Evolutionary conservation across 345 rosid genomes (phyloP), one percentile per base, ranked within the genome.

Genomic region (Lenwebbia sp.): DNA sequence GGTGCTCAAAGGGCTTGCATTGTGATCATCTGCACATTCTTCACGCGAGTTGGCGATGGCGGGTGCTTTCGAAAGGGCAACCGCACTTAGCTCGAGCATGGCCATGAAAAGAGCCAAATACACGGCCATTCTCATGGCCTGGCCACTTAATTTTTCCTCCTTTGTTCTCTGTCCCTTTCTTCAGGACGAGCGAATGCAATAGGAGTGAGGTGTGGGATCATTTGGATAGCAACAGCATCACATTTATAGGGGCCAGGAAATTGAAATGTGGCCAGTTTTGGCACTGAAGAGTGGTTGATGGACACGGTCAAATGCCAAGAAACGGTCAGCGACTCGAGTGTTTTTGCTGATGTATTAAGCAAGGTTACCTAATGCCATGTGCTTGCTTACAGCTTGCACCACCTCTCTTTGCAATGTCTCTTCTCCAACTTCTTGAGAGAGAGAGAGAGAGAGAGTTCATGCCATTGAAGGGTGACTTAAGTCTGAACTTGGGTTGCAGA

Each of bases 1-100:
- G 53, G 95, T 87, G 84, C 94, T 90, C 86, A 96, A 83, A 12
- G 87, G 88, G 13, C 91, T 65, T 51, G 91, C 93, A 75, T 91
- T 90, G 56, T 87, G 89, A 83, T 89, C 91, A 78, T 88, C 92
- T 0, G 89, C 47, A 47, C 98, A 95, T 84, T 90, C 91, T 87
- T 91, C 88, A 12, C 89, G 89, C 88, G 90, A 87, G 84, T 22
- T 37, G 87, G 86, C 70, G 17, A 89, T 37, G 87, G 86, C 70
- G 17, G 90, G 82, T 51, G 85, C 44, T 37, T 62, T 84, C 28
- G 90, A 88, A 86, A 88, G 70, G 28, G 88, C 84, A 10, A 82
- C 23, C 54, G 85, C 88, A 85, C 88, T 21, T 85, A 70, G 81
- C 47, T 70, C 47, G 10, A 70, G 81, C 81, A 37, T 10, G 7